phyloP scores from a whole-genome alignment of 2,329 filamentous ascomycete species.

The Lasiodiplodia theobromae region DNA sequence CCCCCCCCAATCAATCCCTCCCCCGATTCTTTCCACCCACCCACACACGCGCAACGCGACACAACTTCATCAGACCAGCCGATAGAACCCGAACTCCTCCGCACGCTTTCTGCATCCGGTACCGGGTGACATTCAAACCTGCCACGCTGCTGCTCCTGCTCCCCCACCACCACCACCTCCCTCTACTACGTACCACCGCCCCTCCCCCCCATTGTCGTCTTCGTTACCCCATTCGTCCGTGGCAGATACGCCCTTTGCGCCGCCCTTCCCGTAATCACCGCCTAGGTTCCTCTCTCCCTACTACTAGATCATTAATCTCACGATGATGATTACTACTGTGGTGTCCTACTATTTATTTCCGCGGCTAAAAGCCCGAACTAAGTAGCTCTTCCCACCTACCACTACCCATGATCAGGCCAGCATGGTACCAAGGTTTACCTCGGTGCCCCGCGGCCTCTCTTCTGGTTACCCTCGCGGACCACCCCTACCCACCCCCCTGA shows the following conservation, averaged over 20 bases:
- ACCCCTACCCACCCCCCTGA: background rate
- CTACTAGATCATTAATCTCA: too few species aligned
- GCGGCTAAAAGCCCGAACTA: background rate
- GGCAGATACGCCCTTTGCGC: background rate
- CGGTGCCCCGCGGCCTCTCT: background rate
- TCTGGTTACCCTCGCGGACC: background rate
- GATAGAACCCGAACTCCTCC: background rate
- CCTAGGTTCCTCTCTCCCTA: background rate
- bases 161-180: background rate
- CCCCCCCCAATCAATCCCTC: background rate
- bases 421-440: background rate
- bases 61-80: background rate
- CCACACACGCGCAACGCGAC: background rate
- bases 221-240: background rate
- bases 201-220: background rate
- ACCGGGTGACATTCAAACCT: background rate
- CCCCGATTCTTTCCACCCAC: slow-evolving; percentile 2
- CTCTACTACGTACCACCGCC: background rate
- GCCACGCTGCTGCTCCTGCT: too few species aligned
- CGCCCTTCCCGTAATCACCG: slow-evolving; percentile 5
- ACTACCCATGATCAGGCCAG: background rate
- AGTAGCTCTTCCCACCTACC: background rate
- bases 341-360: background rate
- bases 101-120: background rate
- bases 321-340: too few species aligned